Evolutionary conservation across 768 basidiomycete species (phyloP).

Genomic region (Phaeotremella skinneri): DNA sequence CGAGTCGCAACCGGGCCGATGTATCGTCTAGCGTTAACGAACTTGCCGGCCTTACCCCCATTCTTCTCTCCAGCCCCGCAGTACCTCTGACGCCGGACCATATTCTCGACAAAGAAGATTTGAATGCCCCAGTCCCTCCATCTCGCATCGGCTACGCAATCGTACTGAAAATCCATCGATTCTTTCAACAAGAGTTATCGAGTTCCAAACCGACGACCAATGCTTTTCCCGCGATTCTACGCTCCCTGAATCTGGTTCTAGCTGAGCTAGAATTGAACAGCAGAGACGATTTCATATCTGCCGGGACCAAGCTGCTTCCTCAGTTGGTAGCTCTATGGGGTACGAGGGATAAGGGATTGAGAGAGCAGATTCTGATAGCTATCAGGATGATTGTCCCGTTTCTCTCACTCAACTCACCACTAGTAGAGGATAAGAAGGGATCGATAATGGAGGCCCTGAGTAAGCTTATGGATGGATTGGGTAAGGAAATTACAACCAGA

Average conservation of each 20-base stretch:
- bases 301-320: conserved; percentile 66
- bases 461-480: conserved; percentile 18
- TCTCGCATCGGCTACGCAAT: conserved; percentile 51
- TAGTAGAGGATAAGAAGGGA: conserved; percentile 4
- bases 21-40: conserved; percentile 55
- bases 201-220: conserved; percentile 64
- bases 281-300: conserved; percentile 59
- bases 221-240: conserved; percentile 71
- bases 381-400: conserved; percentile 72
- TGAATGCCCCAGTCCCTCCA: conserved; percentile 2
- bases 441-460: too few relatives aligned
- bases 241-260: conserved; percentile 66
- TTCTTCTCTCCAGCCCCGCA: conserved; percentile 58
- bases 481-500: conserved; percentile 61
- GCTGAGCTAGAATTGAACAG: conserved; percentile 75
- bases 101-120: conserved; percentile 11
- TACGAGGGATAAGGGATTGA: conserved; percentile 70
- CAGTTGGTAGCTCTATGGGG: conserved; percentile 69
- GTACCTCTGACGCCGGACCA: conserved; percentile 60
- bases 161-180: conserved; percentile 61
- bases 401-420: conserved; percentile 53
- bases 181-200: conserved; percentile 60
- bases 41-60: conserved; percentile 58
- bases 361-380: conserved; percentile 75
- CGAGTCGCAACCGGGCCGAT: conserved; percentile 23